These are phyloP conservation scores for Auricularia cornea DNA, from an alignment of 768 basidiomycete species.

Conservation along the genomic window DNA sequence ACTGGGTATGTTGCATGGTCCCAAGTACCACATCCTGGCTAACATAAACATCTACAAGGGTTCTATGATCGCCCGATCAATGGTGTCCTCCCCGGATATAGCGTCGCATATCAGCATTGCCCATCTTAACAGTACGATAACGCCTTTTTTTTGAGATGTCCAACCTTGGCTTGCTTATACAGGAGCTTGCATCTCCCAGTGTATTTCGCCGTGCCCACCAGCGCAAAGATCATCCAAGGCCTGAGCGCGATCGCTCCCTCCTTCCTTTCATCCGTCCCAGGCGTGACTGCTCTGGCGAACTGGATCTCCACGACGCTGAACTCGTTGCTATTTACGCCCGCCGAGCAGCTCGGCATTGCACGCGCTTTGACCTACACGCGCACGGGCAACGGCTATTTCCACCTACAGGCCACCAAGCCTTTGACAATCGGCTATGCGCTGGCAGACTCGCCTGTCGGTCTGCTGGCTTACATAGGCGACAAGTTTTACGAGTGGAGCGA, in stretches of 20 bases:
- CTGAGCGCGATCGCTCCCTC: neutral
- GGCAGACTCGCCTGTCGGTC: constrained; percentile 8
- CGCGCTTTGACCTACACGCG: neutral
- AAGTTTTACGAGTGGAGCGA: constrained; percentile 15
- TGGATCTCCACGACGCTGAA: neutral
- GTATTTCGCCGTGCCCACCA: neutral
- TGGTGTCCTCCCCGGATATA: neutral
- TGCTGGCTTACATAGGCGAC: constrained; percentile 15
- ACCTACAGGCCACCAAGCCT: constrained; percentile 5
- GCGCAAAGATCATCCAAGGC: neutral
- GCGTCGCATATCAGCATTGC: neutral
- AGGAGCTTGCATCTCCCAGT: neutral
- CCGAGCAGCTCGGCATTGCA: neutral
- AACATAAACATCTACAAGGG: neutral
- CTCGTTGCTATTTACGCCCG: neutral
- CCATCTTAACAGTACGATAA: neutral
- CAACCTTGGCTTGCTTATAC: neutral
- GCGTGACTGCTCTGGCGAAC: neutral
- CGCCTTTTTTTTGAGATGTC: neutral
- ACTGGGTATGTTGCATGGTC: constrained; percentile 8
- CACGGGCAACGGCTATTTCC: neutral
- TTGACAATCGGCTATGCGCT: constrained; percentile 14
- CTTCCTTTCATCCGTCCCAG: neutral
- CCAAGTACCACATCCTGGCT: neutral
- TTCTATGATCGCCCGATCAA: neutral